Percentiles rank a stretch among this genome's conserved stretches.
Conservation (phyloP, 352 stramenopile genomes). For the Globisporangium irregulare region DNA sequence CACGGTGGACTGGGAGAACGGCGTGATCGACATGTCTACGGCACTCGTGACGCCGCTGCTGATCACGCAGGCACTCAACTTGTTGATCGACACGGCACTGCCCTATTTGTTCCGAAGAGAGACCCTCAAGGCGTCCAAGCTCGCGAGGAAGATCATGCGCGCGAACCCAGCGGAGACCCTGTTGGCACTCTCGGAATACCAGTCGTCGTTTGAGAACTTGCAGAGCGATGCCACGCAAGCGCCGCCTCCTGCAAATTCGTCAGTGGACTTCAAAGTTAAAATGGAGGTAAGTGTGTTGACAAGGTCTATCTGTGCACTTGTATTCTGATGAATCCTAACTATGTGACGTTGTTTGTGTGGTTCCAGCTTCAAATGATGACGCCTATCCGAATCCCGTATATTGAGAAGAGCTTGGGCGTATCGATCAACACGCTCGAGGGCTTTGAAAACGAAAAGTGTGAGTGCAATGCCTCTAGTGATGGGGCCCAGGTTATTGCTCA, state of each 20-base stretch:
- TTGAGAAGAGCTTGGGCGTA: conserved; percentile 72
- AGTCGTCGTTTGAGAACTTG: conserved; percentile 76
- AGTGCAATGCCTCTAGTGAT: conserved; percentile 10
- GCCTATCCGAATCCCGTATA: conserved; percentile 84
- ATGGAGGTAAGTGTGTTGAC: conserved; percentile 55
- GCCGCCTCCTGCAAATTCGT: conserved; percentile 14
- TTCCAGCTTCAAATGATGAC: conserved; percentile 86
- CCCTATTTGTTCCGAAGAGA: conserved; percentile 64
- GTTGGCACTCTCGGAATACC: conserved; percentile 76
- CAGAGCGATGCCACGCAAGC: conserved; percentile 29
- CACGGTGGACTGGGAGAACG: conserved; percentile 78
- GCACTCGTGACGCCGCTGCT: conserved; percentile 81
- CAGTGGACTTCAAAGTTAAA: conserved; percentile 71
- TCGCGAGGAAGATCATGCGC: conserved; percentile 78
- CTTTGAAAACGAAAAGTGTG: conserved; percentile 81
- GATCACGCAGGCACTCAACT: conserved; percentile 83
- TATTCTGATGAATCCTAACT: neutral
- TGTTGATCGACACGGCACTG: conserved; percentile 79
- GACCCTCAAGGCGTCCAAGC: conserved; percentile 66
- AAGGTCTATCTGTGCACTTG: neutral
- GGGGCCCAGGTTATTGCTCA: neutral
- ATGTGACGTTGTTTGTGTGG: neutral
- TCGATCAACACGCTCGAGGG: conserved; percentile 75
- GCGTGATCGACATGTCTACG: conserved; percentile 86
- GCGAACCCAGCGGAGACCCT: conserved; percentile 80